Conservation (phyloP, 2,329 filamentous ascomycete species). For the Cladophialophora exuberans region DNA sequence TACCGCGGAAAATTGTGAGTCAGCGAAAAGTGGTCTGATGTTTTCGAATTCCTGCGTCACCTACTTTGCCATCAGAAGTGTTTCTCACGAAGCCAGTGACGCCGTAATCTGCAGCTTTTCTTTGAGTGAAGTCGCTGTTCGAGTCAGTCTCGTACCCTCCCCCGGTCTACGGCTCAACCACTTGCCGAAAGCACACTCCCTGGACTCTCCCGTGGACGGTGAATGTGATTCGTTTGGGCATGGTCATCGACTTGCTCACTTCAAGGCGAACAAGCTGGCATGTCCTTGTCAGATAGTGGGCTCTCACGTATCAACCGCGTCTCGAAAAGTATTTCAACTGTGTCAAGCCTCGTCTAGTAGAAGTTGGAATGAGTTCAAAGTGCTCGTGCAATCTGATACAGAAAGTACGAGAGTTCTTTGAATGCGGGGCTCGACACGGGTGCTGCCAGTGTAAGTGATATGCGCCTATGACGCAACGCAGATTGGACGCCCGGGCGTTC, state of each 20-base stretch:
- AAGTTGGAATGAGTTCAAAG: too few species aligned
- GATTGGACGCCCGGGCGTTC: too few species aligned
- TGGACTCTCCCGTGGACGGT: constrained; percentile 33
- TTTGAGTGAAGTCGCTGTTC: constrained; percentile 47
- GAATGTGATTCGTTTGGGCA: constrained; percentile 32
- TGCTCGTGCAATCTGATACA: too few species aligned
- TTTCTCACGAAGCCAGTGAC: constrained; percentile 56
- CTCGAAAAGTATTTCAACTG: not conserved
- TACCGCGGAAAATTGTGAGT: constrained; percentile 41
- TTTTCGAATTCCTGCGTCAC: constrained; percentile 9
- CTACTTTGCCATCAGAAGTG: constrained; percentile 49
- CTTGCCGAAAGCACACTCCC: constrained; percentile 34
- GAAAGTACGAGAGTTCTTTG: too few species aligned
- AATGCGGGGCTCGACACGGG: too few species aligned
- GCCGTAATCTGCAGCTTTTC: constrained; percentile 45
- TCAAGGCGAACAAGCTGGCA: not conserved
- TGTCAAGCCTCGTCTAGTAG: too few species aligned
- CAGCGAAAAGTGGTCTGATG: constrained; percentile 1
- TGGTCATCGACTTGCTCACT: constrained; percentile 2
- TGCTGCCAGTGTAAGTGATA: too few species aligned
- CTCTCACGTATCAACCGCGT: not conserved
- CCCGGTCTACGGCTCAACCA: not conserved
- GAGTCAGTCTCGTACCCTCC: constrained; percentile 2
- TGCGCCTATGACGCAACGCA: too few species aligned
- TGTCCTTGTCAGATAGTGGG: too few species aligned